phyloP scores from a whole-genome alignment of 805 yeast species.

The Candida qinlingensis region DNA sequence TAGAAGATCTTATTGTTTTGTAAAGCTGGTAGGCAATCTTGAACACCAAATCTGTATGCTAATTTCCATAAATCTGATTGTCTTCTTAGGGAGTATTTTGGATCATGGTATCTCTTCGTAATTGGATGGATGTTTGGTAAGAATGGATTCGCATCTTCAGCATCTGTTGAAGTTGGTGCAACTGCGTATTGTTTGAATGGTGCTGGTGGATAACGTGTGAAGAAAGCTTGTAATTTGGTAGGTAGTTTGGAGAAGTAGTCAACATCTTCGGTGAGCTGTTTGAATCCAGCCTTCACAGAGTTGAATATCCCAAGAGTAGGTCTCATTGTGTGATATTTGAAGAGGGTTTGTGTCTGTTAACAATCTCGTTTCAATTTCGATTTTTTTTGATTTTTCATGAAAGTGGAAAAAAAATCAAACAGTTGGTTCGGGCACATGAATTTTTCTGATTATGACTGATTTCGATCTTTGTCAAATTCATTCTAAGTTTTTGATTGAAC shows the following conservation, averaged over 20 bases:
- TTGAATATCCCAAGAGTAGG: conserved; percentile 16
- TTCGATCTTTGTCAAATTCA: no score
- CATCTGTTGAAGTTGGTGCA: conserved; percentile 58
- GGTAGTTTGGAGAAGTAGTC: conserved; percentile 59
- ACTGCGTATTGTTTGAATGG: conserved; percentile 65
- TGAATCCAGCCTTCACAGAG: conserved; percentile 25
- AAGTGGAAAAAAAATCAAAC: no score
- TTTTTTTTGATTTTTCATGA: not conserved
- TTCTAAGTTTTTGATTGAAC: no score
- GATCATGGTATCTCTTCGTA: conserved; percentile 70
- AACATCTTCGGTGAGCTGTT: conserved; percentile 23
- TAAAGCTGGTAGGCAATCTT: conserved; percentile 64
- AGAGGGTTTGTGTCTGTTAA: no score
- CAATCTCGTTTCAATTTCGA: not conserved
- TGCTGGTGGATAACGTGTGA: conserved; percentile 77
- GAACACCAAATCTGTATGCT: conserved; percentile 77
- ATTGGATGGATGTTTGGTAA: conserved; percentile 79
- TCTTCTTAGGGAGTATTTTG: conserved; percentile 74
- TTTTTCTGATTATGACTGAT: no score
- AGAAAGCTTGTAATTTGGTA: conserved; percentile 61
- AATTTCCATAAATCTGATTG: conserved; percentile 79
- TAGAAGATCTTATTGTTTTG: conserved; percentile 55
- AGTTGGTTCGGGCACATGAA: no score
- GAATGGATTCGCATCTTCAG: conserved; percentile 80
- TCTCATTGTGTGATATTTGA: conserved; percentile 20